Evolutionary conservation across 306 rosid genomes (phyloP), one percentile per base, ranked within the genome.

Genomic region (Medicago ruthenica): DNA sequence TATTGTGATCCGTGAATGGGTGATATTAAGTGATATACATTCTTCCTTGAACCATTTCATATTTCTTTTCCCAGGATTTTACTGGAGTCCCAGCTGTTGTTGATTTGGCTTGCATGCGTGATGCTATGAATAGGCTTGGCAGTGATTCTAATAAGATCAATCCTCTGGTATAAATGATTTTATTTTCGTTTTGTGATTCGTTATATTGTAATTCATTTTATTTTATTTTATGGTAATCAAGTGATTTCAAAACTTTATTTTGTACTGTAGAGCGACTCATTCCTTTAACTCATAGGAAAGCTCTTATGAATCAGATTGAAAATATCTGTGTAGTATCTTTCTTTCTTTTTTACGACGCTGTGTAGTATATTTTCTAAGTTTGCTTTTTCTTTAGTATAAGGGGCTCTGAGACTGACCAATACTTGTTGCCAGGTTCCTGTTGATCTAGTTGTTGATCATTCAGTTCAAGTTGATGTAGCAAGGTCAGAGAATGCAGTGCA

Each of bases 51-150:
- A 79, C 67, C 67, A 60, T 14, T 47, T 40, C 37, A 70, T 64
- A 4, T 50, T 9, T 22, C 70, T 73, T 12, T 45, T 57, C 24
- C 6, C 84, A 96, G 99, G 99, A 96, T 86, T 96, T 96, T 78
- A 96, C 99, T 7, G 99, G 99, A 76, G 99, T 96, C 31, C 99
- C 99, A 37, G 97, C 96, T 51, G 99, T 96, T 79, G 99, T 96
- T 50, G 99, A 96, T 81, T 89, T 96, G 58, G 99, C 99, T 60
- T 89, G 96, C 67, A 96, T 96, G 99, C 98, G 99, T 50, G 99
- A 96, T 92, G 99, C 99, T 69, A 92, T 96, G 99, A 96, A 92
- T 81, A 89, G 65, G 64, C 97, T 96, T 54, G 99, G 98, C 71
- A 96, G 97, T 22, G 97, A 96, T 86, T 96, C 99, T 67, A 80